Percentiles rank a stretch among this genome's conserved stretches.
phyloP scores from a whole-genome alignment of 306 rosid species.

The Prunus mira region DNA sequence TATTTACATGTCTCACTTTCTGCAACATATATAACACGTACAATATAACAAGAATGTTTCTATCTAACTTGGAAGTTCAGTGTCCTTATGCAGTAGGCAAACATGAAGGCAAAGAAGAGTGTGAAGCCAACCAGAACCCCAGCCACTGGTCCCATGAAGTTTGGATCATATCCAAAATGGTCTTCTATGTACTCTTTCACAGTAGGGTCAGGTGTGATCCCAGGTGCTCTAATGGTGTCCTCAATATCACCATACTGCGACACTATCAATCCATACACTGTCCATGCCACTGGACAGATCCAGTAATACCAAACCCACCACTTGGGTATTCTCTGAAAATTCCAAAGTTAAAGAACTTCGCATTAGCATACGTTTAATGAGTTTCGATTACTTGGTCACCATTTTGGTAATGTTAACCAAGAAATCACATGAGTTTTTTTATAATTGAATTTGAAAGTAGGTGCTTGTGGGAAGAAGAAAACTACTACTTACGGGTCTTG shows the following conservation, averaged over 20 bases:
- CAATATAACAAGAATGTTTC: neutral
- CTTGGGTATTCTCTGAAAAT: conserved; percentile 85
- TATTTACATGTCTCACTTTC: conserved; percentile 5
- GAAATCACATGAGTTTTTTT: neutral
- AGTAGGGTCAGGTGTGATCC: neutral
- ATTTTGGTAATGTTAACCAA: neutral
- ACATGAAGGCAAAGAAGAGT: conserved; percentile 78
- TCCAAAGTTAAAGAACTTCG: neutral
- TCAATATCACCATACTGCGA: conserved; percentile 70
- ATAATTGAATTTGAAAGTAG: neutral
- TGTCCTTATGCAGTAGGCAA: conserved; percentile 66
- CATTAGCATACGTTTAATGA: neutral
- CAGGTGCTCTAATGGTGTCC: conserved; percentile 25
- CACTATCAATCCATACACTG: conserved; percentile 85
- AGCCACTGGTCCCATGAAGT: conserved; percentile 89
- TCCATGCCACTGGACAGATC: conserved; percentile 95
- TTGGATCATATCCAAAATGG: conserved; percentile 58
- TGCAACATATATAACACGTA: neutral
- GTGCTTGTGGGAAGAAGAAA: neutral
- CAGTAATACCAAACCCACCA: conserved; percentile 99
- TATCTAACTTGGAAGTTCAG: conserved; percentile 86
- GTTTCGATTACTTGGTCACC: neutral
- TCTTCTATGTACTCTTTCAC: conserved; percentile 52
- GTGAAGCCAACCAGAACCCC: conserved; percentile 76
- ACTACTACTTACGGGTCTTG: conserved; percentile 71